phyloP scores from a whole-genome alignment of 352 stramenopile genomes.

The Phytopythium boreale region DNA sequence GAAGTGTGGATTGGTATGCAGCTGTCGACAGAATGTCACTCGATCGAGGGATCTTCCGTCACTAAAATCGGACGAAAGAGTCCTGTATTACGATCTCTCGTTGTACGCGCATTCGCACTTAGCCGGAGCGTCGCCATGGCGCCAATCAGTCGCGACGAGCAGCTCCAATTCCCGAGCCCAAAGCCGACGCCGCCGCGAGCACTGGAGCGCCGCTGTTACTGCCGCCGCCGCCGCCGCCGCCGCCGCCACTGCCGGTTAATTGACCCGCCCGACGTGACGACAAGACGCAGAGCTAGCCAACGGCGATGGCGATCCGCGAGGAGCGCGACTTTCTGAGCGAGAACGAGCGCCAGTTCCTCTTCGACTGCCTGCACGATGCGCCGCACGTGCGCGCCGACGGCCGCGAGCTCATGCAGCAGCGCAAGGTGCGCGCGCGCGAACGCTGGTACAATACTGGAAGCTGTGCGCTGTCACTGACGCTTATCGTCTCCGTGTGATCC shows the following conservation, averaged over 20 bases:
- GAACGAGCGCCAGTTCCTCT: constrained; percentile 80
- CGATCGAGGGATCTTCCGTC: neutral
- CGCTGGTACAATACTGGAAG: no score
- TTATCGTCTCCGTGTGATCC: neutral
- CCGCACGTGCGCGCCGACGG: constrained; percentile 70
- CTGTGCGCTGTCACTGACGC: no score
- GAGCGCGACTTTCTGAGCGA: constrained; percentile 78
- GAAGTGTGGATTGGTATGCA: neutral
- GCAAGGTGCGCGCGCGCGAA: constrained; percentile 39
- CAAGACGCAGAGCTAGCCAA: neutral
- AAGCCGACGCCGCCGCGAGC: neutral
- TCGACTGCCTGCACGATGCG: constrained; percentile 51
- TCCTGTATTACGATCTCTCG: no score
- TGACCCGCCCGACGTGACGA: no score
- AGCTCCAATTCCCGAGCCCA: neutral
- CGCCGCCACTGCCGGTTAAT: neutral
- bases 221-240: neutral
- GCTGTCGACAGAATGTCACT: neutral
- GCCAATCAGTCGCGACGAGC: constrained; percentile 1
- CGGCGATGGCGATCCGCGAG: constrained; percentile 46
- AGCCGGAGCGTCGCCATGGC: neutral
- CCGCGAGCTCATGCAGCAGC: constrained; percentile 77
- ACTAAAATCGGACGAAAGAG: no score
- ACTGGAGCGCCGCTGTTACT: neutral
- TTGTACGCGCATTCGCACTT: neutral